phyloP scores from a whole-genome alignment of 306 rosid genomes.

The Trifolium subterraneum region DNA sequence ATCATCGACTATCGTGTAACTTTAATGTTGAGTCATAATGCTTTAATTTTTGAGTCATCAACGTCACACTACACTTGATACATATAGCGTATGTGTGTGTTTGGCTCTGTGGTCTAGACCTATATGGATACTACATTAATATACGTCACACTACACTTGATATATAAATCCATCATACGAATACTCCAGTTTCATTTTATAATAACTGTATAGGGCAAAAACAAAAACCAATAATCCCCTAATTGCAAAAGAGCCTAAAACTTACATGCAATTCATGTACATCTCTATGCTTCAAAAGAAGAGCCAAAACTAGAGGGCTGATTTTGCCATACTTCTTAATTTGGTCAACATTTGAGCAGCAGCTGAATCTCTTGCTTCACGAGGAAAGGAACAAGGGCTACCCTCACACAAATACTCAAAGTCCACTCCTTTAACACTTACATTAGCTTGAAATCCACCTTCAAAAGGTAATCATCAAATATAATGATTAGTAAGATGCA shows the following conservation, averaged over 20 bases:
- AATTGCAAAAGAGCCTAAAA: background rate
- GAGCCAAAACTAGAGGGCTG: slow-evolving; percentile 11
- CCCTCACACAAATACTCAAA: slow-evolving; percentile 57
- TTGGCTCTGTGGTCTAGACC: too few species aligned
- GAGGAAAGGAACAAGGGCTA: slow-evolving; percentile 37
- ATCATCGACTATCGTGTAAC: background rate
- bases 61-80: background rate
- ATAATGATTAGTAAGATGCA: background rate
- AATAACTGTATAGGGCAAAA: too few species aligned
- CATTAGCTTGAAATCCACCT: slow-evolving; percentile 70
- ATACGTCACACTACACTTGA: too few species aligned
- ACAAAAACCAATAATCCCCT: too few species aligned
- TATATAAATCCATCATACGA: too few species aligned
- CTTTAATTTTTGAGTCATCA: background rate
- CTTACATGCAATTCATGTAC: background rate
- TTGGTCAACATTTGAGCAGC: slow-evolving; percentile 53
- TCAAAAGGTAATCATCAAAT: slow-evolving; percentile 34
- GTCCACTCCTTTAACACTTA: slow-evolving; percentile 59
- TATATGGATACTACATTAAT: too few species aligned
- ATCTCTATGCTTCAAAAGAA: background rate
- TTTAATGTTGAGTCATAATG: background rate
- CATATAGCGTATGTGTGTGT: background rate
- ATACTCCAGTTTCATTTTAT: too few species aligned
- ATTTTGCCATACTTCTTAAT: slow-evolving; percentile 42
- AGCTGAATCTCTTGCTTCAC: slow-evolving; percentile 63